phyloP scores from a whole-genome alignment of 2,329 filamentous ascomycete species.

The Ustulina deusta region DNA sequence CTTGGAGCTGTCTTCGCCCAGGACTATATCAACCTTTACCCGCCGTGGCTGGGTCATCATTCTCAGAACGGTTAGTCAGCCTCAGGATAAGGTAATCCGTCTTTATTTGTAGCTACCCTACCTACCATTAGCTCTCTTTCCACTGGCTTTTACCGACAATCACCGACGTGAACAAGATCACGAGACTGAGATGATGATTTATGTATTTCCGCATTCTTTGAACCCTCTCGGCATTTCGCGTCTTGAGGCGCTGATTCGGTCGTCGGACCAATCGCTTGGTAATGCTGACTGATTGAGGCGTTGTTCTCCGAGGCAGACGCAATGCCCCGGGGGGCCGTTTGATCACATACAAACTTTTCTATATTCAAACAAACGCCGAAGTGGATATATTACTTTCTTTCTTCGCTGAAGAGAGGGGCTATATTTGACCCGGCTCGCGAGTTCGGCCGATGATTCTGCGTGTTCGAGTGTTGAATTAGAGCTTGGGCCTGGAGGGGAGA shows the following conservation, averaged over 20 bases:
- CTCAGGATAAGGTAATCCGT: not conserved
- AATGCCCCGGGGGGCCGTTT: not conserved
- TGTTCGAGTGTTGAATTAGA: not conserved
- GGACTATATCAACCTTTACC: not conserved
- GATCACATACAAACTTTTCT: not conserved
- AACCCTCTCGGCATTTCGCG: not conserved
- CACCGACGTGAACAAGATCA: not conserved
- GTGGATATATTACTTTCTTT: too few species aligned
- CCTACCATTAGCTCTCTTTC: not conserved
- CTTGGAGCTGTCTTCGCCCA: not conserved
- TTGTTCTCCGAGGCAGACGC: too few species aligned
- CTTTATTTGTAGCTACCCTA: not conserved
- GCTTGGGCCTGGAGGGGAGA: not conserved
- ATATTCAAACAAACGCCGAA: too few species aligned
- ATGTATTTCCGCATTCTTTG: not conserved
- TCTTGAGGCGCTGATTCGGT: not conserved
- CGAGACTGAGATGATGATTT: not conserved
- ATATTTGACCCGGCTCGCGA: too few species aligned
- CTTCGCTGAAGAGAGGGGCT: too few species aligned
- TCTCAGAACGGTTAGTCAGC: not conserved
- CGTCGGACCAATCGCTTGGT: not conserved
- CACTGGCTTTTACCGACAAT: not conserved
- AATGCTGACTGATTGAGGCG: slow-evolving; percentile 6
- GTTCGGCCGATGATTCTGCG: not conserved
- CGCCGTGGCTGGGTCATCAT: not conserved